Evolutionary conservation across 2,329 filamentous ascomycete species (phyloP), one percentile per base, ranked within the genome.

Genomic region (Penicillium sp.): DNA sequence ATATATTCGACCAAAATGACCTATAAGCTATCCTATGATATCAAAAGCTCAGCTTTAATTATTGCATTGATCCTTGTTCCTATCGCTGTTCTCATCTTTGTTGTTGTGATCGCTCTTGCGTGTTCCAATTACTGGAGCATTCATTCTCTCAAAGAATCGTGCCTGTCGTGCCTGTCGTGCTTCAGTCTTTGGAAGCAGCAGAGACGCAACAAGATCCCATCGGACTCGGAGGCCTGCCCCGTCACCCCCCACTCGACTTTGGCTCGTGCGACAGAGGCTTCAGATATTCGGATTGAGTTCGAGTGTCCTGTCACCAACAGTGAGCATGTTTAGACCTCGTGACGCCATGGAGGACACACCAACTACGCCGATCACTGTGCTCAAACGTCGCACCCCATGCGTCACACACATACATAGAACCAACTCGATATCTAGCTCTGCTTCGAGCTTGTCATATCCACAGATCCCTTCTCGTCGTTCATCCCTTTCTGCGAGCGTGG

Each of bases 331-430:
- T 71, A 67, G 57, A n/a, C 58, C 57, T 49, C 12, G 19, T 49
- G 27, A 51, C 13, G 39, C 27, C 42, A 71, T 73, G 61, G 66
- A 70, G 50, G 55, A 67, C 41, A 65, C 44, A 13, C 41, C 64
- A 55, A 78, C 81, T 19, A 75, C 75, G 33, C 83, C 83, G 12
- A 68, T 85, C 35, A 78, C 80, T 41, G 81, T 85, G 65, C 68
- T 79, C 65, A 85, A 83, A 66, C n/a, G 27, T 38, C 43, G 43
- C 17, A 17, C 51, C 45, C 49, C 49, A 27, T 59, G 25, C 52
- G 54, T 52, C 23, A 25, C 17, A 29, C 10, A 33, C 23, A 58
- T 44, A 62, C 21, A 36, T 19, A 47, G 31, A 21, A 27, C 41
- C 38, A 53, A 42, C 31, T 57, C 59, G 8, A 23, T 25, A 23